Base-by-base conservation (phyloP, 1,284 basidiomycete species). In the Waitea zeae region DNA sequence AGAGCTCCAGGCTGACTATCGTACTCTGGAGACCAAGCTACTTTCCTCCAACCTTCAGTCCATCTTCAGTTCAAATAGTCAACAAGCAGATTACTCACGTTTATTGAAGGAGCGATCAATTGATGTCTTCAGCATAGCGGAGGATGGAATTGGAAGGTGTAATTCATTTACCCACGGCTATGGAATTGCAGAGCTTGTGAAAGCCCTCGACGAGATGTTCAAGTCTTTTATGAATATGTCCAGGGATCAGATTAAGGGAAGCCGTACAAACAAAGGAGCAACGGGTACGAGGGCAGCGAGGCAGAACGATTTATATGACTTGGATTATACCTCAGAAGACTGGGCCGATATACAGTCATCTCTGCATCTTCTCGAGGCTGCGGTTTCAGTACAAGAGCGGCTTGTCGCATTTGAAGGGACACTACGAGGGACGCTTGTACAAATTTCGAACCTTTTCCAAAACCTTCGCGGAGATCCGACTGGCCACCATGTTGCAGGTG, bases 251-350 rank as follows among this genome's bases (percentile, higher is more conserved):
- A 53, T 80, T n/a, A n/a, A n/a, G n/a, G n/a, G n/a, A n/a, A n/a
- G n/a, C n/a, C n/a, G n/a, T n/a, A n/a, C n/a, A n/a, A n/a, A n/a
- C n/a, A n/a, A n/a, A n/a, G n/a, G n/a, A n/a, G n/a, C n/a, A n/a
- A n/a, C n/a, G n/a, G n/a, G n/a, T n/a, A n/a, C n/a, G n/a, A n/a
- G n/a, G n/a, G n/a, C n/a, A n/a, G n/a, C n/a, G n/a, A n/a, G n/a
- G n/a, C n/a, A n/a, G 35, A 68, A 67, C 29, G 75, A 78, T 31
- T 56, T 81, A 19, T 69, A 69, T 0, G 82, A 86, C 41, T 55
- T 89, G 40, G 88, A 95, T 53, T 93, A 93, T 47, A 78, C 79
- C 2, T 59, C 73, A 3, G 75, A 86, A 38, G 88, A 96, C 51
- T 90, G 87, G 83, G 63, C 70, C 2, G 65, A 73, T 17, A 88